Conservation (phyloP, 2,329 filamentous ascomycete genomes). For the Coniochaeta hoffmannii region DNA sequence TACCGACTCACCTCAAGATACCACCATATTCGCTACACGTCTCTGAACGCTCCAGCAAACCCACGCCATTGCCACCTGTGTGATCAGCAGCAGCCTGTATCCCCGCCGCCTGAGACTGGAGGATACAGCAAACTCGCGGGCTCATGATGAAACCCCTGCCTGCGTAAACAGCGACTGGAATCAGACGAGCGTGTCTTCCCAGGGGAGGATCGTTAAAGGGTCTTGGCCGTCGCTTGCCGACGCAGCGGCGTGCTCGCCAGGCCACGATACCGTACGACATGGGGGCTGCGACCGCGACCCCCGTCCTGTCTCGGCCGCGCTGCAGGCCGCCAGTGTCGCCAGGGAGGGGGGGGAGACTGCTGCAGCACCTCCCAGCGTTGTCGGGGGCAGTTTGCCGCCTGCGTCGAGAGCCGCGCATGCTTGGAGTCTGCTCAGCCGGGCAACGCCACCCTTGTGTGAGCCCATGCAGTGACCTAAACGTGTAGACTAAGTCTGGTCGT, state of each 20-base stretch:
- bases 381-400: too few relatives aligned
- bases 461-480: too few relatives aligned
- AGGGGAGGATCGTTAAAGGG: conserved; percentile 51
- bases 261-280: too few relatives aligned
- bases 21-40: conserved; percentile 46
- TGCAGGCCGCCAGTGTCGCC: too few relatives aligned
- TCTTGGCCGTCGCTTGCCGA: conserved; percentile 42
- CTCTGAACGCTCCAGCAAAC: conserved; percentile 30
- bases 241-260: conserved; percentile 43
- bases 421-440: too few relatives aligned
- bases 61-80: conserved; percentile 54
- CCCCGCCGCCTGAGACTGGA: conserved; percentile 50
- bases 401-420: too few relatives aligned
- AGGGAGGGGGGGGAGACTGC: too few relatives aligned
- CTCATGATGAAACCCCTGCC: conserved; percentile 41
- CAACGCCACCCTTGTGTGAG: too few relatives aligned
- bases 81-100: conserved; percentile 66
- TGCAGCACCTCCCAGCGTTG: too few relatives aligned
- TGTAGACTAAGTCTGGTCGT: too few relatives aligned
- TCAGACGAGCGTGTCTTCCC: conserved; percentile 30
- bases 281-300: too few relatives aligned
- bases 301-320: too few relatives aligned
- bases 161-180: conserved; percentile 52
- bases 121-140: conserved; percentile 63
- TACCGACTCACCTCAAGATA: conserved; percentile 57